Evolutionary conservation across 2,329 filamentous ascomycete species (phyloP), one percentile per base, ranked within the genome.

Genomic region (Fusarium metavorans): DNA sequence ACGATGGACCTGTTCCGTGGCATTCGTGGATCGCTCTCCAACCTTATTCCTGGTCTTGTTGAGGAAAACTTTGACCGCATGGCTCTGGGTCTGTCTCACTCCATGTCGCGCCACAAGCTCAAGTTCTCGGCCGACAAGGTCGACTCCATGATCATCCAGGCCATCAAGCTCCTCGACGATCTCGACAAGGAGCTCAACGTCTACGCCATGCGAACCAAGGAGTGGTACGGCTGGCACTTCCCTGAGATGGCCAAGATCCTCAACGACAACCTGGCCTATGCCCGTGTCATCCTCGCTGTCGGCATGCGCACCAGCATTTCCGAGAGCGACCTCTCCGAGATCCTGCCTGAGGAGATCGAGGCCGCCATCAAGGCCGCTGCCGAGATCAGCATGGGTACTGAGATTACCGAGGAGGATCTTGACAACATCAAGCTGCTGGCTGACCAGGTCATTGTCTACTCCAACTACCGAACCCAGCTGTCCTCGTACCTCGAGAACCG

Each of bases 181-280:
- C 88, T 99, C 72, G 97, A 99, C 88, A 99, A 99, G 89, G 97
- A 99, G 85, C 88, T 99, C 75, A 99, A 99, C 88, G 97, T 94
- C 79, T 98, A 98, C 82, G 96, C 97, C 75, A 99, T 99, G 97
- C 91, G 97, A 84, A 95, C 98, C 72, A 98, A 98, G 91, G 97
- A 99, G 85, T 99, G 97, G 97, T 99, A 99, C 83, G 97, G 97
- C 80, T 99, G 97, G 97, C 97, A 98, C 86, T 99, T 98, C 88
- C 97, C 97, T 45, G 97, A 99, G 87, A 92, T 99, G 89, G 95
- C 94, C 81, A 96, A 95, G 86, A 98, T 98, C 81, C 89, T 98
- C 78, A 97, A 97, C 84, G 97, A 99, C 89, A 99, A 99, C 86
- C 87, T 98, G 73, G 95, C 95, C 75, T 99, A 98, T 83, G 92